Percentiles rank a stretch among this genome's conserved stretches.
Conservation (phyloP, 2,329 filamentous ascomycete species). For the Botrytis pseudocinerea region DNA sequence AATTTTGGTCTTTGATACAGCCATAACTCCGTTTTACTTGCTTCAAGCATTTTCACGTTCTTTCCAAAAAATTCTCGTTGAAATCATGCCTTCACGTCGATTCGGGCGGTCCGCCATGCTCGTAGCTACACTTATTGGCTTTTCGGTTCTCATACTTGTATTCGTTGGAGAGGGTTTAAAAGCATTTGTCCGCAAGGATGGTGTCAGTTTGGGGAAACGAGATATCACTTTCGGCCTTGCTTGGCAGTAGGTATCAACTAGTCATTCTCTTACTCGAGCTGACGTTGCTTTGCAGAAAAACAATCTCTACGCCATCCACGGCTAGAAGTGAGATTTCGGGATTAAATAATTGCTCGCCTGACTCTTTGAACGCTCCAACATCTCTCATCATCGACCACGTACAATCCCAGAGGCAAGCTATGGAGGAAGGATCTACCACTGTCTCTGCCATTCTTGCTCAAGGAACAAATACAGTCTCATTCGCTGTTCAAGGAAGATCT, state of each 20-base stretch:
- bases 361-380: background rate
- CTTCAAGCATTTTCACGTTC: constrained; percentile 22
- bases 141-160: constrained; percentile 34
- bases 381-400: background rate
- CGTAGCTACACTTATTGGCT: constrained; percentile 29
- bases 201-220: constrained; percentile 19
- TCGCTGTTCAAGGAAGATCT: constrained; percentile 18
- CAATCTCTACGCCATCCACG: background rate
- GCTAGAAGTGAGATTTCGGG: background rate
- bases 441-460: constrained; percentile 18
- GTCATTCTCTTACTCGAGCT: background rate
- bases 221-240: constrained; percentile 12
- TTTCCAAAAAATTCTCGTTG: constrained; percentile 16
- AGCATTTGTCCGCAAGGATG: constrained; percentile 23
- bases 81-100: constrained; percentile 33
- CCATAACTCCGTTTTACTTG: constrained; percentile 22
- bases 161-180: constrained; percentile 35
- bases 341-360: constrained; percentile 2
- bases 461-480: constrained; percentile 21
- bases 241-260: constrained; percentile 14
- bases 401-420: background rate
- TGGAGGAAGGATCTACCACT: constrained; percentile 12
- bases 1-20: constrained; percentile 26
- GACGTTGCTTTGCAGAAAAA: background rate
- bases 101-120: constrained; percentile 25